These are phyloP conservation scores for Dimocarpus longan DNA, from an alignment of 345 rosid genomes.

Conservation along the genomic window DNA sequence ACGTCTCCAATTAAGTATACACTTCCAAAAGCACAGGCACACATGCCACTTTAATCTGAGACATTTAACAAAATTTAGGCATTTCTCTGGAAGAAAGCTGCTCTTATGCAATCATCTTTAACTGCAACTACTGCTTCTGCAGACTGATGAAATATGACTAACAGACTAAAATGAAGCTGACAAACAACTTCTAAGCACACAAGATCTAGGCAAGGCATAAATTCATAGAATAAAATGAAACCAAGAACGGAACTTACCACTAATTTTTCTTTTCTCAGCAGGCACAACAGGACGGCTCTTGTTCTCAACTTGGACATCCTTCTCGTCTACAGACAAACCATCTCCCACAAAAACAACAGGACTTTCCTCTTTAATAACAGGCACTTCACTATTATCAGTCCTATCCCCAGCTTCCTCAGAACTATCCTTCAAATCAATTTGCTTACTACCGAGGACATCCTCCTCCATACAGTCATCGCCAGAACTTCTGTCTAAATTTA, in stretches of 20 bases:
- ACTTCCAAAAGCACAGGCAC: background rate
- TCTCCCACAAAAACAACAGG: constrained; percentile 51
- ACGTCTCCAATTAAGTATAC: background rate
- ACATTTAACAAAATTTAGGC: background rate
- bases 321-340: constrained; percentile 39
- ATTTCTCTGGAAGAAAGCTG: background rate
- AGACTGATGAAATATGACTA: background rate
- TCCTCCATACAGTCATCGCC: constrained; percentile 98
- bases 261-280: constrained; percentile 81
- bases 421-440: constrained; percentile 61
- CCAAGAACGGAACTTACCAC: constrained; percentile 49
- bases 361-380: constrained; percentile 47
- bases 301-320: constrained; percentile 40
- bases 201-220: background rate
- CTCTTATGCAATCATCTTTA: background rate
- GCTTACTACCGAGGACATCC: constrained; percentile 81
- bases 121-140: background rate
- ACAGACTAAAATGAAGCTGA: background rate
- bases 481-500: constrained; percentile 48
- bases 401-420: constrained; percentile 55
- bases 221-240: background rate
- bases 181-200: background rate
- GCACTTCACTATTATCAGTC: constrained; percentile 47
- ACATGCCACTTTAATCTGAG: background rate
- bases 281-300: constrained; percentile 36